Evolutionary conservation across 2,329 filamentous ascomycete genomes (phyloP), one percentile per base, ranked within the genome.

Genomic region (Calonectria montana): DNA sequence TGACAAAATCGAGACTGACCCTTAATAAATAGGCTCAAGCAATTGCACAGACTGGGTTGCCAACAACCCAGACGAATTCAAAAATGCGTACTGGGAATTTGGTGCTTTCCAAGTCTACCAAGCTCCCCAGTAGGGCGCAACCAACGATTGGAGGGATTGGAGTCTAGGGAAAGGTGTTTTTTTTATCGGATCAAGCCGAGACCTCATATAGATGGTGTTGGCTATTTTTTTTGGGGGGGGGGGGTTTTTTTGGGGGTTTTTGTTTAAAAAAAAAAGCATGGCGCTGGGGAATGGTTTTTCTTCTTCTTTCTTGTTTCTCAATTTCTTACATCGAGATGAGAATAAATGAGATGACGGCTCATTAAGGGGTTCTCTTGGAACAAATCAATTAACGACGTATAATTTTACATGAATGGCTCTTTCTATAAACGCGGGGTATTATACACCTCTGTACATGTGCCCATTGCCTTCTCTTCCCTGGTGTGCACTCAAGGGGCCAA

Each of bases 81-180:
- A 82, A 50, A 86, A 89, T 77, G 92, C 89, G 1, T 94, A 87
- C 79, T 94, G 89, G 92, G 90, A 90, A 82, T 92, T 93, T 82
- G 88, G 87, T 2, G 81, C 84, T 12, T 92, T 93, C 74, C 84
- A 89, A 73, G 87, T 93, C 2, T 93, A 91, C 78, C 81, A 84
- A 62, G 53, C 81, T 10, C 73, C 77, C 3, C 82, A 71, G 57
- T 59, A 59, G 15, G 21, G 7, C 8, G n/a, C 6, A 23, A 18
- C n/a, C 35, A 39, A 39, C 29, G 13, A 15, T 15, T 21, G 53
- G 39, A 23, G 39, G 21, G 35, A 35, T 6, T 3, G 12, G 43
- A 47, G 31, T 18, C 2, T 23, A 59, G 4, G 48, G n/a, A 25
- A 59, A 39, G 21, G 53, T 13, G 47, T 57, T 59, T 39, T 59